These are phyloP conservation scores for Triticum urartu DNA, from an alignment of 176 grass and related monocot genomes.

Conservation along the genomic window DNA sequence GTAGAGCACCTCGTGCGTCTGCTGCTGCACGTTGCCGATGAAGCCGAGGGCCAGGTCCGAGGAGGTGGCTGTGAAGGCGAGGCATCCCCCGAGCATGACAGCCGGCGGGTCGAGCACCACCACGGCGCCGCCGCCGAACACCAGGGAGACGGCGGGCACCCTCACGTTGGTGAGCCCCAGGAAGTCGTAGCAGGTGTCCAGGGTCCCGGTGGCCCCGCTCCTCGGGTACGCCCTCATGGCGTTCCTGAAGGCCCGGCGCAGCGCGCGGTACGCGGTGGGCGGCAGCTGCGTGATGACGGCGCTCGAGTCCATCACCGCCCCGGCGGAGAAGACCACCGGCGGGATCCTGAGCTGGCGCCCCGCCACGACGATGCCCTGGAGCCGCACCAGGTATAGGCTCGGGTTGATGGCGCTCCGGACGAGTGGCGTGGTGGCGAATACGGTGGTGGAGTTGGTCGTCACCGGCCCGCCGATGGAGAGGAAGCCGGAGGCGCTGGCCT, in stretches of 20 bases:
- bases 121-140: conserved; percentile 7
- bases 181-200: conserved; percentile 57
- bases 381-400: conserved; percentile 34
- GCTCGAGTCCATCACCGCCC: conserved; percentile 57
- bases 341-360: conserved; percentile 31
- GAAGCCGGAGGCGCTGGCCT: conserved; percentile 33
- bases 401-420: not conserved
- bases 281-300: conserved; percentile 51
- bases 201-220: not conserved
- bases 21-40: conserved; percentile 66
- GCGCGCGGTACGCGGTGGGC: conserved; percentile 44
- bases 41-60: not conserved
- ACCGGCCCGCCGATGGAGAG: conserved; percentile 37
- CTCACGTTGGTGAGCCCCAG: conserved; percentile 10
- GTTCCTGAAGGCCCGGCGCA: conserved; percentile 42
- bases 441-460: not conserved
- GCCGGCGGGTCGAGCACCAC: conserved; percentile 31
- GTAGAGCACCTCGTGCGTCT: conserved; percentile 56
- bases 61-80: conserved; percentile 45
- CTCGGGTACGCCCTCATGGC: conserved; percentile 29
- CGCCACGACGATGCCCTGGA: conserved; percentile 36
- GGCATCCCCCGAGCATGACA: conserved; percentile 44
- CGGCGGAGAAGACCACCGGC: conserved; percentile 31
- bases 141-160: conserved; percentile 34
- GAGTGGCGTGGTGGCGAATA: not conserved